These are phyloP conservation scores for Magnolia changhungtana DNA, from an alignment of 164 flowering plant species.

Conservation along the genomic window DNA sequence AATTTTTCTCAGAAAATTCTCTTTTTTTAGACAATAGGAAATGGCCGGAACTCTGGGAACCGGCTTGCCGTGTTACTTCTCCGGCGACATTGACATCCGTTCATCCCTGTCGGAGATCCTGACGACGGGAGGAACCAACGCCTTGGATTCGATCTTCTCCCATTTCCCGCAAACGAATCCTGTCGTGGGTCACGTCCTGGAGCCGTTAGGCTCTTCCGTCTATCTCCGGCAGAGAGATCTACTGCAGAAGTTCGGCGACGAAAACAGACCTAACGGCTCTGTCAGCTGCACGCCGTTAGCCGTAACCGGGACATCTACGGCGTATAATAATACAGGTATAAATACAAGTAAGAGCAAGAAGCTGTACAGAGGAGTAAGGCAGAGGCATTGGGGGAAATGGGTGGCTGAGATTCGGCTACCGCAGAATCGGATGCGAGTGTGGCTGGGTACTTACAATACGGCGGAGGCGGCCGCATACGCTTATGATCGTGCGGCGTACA, in stretches of 20 bases:
- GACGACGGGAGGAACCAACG: constrained; percentile 43
- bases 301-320: constrained; percentile 2
- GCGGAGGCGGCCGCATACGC: constrained; percentile 95
- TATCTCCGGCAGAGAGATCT: constrained; percentile 68
- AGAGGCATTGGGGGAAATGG: constrained; percentile 99
- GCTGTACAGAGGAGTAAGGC: constrained; percentile 93
- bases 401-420: constrained; percentile 97
- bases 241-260: constrained; percentile 44
- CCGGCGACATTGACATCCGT: constrained; percentile 22
- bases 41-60: constrained; percentile 34
- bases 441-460: constrained; percentile 90
- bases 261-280: constrained; percentile 23
- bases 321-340: neutral
- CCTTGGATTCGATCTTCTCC: constrained; percentile 67
- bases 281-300: neutral
- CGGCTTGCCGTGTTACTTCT: constrained; percentile 9
- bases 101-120: constrained; percentile 59
- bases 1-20: neutral
- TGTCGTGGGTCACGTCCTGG: constrained; percentile 14
- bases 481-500: constrained; percentile 89
- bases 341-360: constrained; percentile 42
- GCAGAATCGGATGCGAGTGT: constrained; percentile 81
- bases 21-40: neutral
- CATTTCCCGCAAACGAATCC: constrained; percentile 29
- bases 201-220: constrained; percentile 72